phyloP scores from a whole-genome alignment of 768 basidiomycete species.

The Tricholoma sp. region DNA sequence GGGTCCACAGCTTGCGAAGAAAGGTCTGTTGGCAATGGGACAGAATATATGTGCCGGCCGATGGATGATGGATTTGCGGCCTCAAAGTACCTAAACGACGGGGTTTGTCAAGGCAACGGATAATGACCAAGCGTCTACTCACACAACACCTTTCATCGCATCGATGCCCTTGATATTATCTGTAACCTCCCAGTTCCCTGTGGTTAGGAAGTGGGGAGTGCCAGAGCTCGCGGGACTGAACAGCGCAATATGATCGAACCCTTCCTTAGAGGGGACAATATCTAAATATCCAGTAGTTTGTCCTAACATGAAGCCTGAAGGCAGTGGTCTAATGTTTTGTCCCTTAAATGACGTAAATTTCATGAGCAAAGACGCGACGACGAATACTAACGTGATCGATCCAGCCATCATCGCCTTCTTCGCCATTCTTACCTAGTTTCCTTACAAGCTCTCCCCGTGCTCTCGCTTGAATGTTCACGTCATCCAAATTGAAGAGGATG shows the following conservation, averaged over 20 bases:
- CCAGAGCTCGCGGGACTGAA: slow-evolving; percentile 73
- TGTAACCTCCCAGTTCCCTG: slow-evolving; percentile 88
- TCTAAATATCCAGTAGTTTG: slow-evolving; percentile 78
- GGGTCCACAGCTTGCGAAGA: slow-evolving; percentile 33
- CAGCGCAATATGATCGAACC: slow-evolving; percentile 90
- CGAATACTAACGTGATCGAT: slow-evolving; percentile 64
- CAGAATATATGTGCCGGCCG: slow-evolving; percentile 80
- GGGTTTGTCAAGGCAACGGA: slow-evolving; percentile 9
- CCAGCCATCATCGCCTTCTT: slow-evolving; percentile 92
- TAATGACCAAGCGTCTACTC: slow-evolving; percentile 26
- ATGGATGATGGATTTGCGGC: slow-evolving; percentile 80
- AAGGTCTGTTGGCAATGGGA: slow-evolving; percentile 55
- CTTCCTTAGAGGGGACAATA: slow-evolving; percentile 74
- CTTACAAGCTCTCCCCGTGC: slow-evolving; percentile 58
- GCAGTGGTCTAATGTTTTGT: slow-evolving; percentile 60
- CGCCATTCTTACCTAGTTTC: slow-evolving; percentile 75
- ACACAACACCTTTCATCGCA: slow-evolving; percentile 64
- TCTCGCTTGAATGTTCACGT: slow-evolving; percentile 19
- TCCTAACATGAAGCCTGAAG: slow-evolving; percentile 33
- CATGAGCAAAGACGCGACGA: not conserved
- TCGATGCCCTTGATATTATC: slow-evolving; percentile 72
- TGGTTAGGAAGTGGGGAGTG: slow-evolving; percentile 78
- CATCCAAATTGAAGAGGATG: slow-evolving; percentile 61
- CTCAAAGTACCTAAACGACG: slow-evolving; percentile 70
- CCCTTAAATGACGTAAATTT: slow-evolving; percentile 31